Percentiles rank a stretch among this genome's conserved stretches.
phyloP scores from a whole-genome alignment of 371 early-diverging fungal genomes.

The Massospora cicadina region DNA sequence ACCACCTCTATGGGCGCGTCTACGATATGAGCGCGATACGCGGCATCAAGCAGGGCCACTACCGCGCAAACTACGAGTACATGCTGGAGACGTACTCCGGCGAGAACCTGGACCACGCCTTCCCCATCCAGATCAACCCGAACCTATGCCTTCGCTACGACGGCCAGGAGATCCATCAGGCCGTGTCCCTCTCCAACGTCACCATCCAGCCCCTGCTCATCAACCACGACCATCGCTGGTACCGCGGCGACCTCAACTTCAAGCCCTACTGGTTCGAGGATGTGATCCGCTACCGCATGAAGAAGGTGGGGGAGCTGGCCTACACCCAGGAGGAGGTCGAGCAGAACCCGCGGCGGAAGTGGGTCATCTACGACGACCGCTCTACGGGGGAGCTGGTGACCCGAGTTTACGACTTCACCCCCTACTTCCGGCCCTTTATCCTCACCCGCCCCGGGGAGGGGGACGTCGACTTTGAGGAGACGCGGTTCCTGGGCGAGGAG shows the following conservation, averaged over 20 bases:
- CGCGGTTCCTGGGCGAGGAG: slow-evolving; percentile 27
- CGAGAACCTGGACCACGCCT: slow-evolving; percentile 40
- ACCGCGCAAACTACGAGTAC: slow-evolving; percentile 21
- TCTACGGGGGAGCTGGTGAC: slow-evolving; percentile 37
- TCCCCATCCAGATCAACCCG: slow-evolving; percentile 52
- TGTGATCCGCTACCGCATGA: slow-evolving; percentile 34
- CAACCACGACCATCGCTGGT: slow-evolving; percentile 29
- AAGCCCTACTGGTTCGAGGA: slow-evolving; percentile 13
- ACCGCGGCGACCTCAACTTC: neutral
- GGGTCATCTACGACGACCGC: slow-evolving; percentile 30
- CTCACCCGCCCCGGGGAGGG: slow-evolving; percentile 17
- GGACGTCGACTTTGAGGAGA: slow-evolving; percentile 19
- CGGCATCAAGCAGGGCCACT: slow-evolving; percentile 20
- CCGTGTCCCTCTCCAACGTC: slow-evolving; percentile 24
- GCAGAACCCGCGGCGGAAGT: slow-evolving; percentile 31
- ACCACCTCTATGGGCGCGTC: slow-evolving; percentile 52
- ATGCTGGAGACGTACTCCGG: slow-evolving; percentile 43
- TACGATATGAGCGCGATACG: slow-evolving; percentile 42
- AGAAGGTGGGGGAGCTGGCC: slow-evolving; percentile 44
- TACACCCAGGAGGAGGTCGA: slow-evolving; percentile 22
- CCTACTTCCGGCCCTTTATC: slow-evolving; percentile 28
- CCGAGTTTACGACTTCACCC: slow-evolving; percentile 55
- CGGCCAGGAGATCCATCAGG: slow-evolving; percentile 21
- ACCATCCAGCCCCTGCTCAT: slow-evolving; percentile 22
- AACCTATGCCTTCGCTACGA: slow-evolving; percentile 37